Conservation (phyloP, 2,329 filamentous ascomycete genomes). For the Fusarium caatingaense region DNA sequence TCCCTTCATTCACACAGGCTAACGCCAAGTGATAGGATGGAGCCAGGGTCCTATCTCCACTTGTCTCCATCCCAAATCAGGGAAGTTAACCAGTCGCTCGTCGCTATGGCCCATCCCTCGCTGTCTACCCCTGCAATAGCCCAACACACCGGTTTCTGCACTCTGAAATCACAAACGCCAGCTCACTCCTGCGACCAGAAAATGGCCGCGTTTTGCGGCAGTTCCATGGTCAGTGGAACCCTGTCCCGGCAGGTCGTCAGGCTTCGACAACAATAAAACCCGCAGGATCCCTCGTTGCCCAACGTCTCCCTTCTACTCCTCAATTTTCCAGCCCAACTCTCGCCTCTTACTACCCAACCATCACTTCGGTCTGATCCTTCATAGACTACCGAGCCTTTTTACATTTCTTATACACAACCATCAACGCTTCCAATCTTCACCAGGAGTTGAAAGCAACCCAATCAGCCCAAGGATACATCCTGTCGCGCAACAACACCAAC, state of each 20-base stretch:
- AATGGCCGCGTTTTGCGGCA: constrained; percentile 52
- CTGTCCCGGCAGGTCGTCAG: constrained; percentile 43
- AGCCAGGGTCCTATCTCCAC: constrained; percentile 52
- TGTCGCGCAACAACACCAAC: constrained; percentile 47
- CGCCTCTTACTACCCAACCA: constrained; percentile 54
- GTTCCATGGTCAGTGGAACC: constrained; percentile 46
- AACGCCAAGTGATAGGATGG: constrained; percentile 58
- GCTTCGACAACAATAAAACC: constrained; percentile 60
- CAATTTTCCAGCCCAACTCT: constrained; percentile 51
- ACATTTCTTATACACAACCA: constrained; percentile 35
- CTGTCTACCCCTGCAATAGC: constrained; percentile 48
- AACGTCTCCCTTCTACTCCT: constrained; percentile 48
- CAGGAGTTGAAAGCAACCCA: constrained; percentile 42
- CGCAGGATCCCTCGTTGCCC: constrained; percentile 59
- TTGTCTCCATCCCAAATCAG: constrained; percentile 52
- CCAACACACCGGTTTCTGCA: constrained; percentile 43
- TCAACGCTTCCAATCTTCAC: constrained; percentile 37
- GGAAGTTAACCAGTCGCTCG: constrained; percentile 53
- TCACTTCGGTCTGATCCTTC: constrained; percentile 41
- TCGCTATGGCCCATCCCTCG: constrained; percentile 43
- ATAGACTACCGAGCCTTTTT: constrained; percentile 42
- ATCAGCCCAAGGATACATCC: constrained; percentile 44
- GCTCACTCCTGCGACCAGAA: constrained; percentile 62
- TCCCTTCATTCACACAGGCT: constrained; percentile 54
- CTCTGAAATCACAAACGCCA: constrained; percentile 55